Evolutionary conservation across 2,329 filamentous ascomycete species (phyloP).

Genomic region (Ramularia collo-cygni): DNA sequence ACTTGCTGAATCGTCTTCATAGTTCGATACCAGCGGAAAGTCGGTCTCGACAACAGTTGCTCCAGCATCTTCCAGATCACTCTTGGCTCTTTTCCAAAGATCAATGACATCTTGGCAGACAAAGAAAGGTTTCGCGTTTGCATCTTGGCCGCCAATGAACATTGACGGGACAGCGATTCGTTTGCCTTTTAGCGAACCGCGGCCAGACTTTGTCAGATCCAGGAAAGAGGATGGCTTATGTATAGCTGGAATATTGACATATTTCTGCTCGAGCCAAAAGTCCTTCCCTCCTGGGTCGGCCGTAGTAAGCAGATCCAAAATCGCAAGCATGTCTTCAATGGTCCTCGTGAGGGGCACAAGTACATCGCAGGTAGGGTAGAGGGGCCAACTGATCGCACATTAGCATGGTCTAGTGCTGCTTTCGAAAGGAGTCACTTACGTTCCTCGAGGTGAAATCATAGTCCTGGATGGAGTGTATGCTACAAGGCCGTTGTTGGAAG

Average conservation of each 20-base stretch:
- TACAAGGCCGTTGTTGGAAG: constrained; percentile 50
- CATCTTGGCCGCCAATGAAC: constrained; percentile 41
- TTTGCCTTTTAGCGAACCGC: constrained; percentile 36
- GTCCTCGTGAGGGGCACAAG: constrained; percentile 48
- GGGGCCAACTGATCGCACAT: constrained; percentile 36
- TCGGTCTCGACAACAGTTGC: constrained; percentile 40
- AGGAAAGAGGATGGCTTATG: constrained; percentile 31
- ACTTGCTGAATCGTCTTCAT: constrained; percentile 35
- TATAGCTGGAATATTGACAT: constrained; percentile 36
- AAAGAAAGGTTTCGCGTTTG: constrained; percentile 29
- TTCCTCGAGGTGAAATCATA: constrained; percentile 45
- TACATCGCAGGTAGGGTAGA: constrained; percentile 52
- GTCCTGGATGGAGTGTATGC: constrained; percentile 52
- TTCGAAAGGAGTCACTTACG: constrained; percentile 30
- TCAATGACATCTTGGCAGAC: constrained; percentile 35
- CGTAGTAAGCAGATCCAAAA: constrained; percentile 44
- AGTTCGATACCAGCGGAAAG: constrained; percentile 42
- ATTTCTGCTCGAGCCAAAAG: constrained; percentile 49
- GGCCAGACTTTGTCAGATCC: constrained; percentile 25
- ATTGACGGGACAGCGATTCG: constrained; percentile 46
- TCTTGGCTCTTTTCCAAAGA: constrained; percentile 30
- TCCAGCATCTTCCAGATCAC: constrained; percentile 35
- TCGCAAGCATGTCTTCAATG: constrained; percentile 43
- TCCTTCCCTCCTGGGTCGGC: constrained; percentile 42
- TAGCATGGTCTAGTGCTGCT: too few species aligned